phyloP scores from a whole-genome alignment of 768 basidiomycete genomes.

The Nevesoporus exiguus region DNA sequence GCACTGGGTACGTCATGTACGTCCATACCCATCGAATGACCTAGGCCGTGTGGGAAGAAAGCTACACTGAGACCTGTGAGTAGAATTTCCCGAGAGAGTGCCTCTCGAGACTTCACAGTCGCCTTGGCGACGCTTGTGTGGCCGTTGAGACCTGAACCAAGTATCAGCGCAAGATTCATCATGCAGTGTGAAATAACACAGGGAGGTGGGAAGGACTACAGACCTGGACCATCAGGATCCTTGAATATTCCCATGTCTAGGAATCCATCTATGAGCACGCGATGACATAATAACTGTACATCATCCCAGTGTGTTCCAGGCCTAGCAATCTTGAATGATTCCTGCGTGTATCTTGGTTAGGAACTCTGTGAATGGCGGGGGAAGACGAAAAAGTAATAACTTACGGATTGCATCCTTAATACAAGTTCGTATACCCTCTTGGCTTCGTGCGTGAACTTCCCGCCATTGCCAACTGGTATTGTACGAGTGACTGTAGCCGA shows the following conservation, averaged over 20 bases:
- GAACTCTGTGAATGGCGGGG: neutral
- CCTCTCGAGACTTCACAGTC: constrained; percentile 11
- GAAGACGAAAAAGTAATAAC: constrained; percentile 1
- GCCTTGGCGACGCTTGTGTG: constrained; percentile 2
- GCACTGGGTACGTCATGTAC: constrained; percentile 89
- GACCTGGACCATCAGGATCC: constrained; percentile 44
- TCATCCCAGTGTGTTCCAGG: constrained; percentile 90
- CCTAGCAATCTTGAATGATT: constrained; percentile 63
- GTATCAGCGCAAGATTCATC: neutral
- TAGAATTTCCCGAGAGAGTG: constrained; percentile 51
- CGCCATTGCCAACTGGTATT: constrained; percentile 92
- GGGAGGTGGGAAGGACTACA: neutral
- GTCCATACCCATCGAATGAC: constrained; percentile 90
- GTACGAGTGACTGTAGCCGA: constrained; percentile 66
- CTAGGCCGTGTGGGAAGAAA: constrained; percentile 94
- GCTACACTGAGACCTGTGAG: constrained; percentile 73
- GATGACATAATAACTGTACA: constrained; percentile 81
- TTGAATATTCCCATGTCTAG: constrained; percentile 84
- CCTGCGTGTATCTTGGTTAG: constrained; percentile 38
- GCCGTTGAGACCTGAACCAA: neutral
- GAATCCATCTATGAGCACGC: constrained; percentile 77
- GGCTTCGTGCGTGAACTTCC: constrained; percentile 80
- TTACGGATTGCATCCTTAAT: constrained; percentile 82
- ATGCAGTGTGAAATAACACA: neutral
- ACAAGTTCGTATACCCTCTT: constrained; percentile 85